phyloP scores from a whole-genome alignment of 2,329 filamentous ascomycete genomes.

The Nemania serpens region DNA sequence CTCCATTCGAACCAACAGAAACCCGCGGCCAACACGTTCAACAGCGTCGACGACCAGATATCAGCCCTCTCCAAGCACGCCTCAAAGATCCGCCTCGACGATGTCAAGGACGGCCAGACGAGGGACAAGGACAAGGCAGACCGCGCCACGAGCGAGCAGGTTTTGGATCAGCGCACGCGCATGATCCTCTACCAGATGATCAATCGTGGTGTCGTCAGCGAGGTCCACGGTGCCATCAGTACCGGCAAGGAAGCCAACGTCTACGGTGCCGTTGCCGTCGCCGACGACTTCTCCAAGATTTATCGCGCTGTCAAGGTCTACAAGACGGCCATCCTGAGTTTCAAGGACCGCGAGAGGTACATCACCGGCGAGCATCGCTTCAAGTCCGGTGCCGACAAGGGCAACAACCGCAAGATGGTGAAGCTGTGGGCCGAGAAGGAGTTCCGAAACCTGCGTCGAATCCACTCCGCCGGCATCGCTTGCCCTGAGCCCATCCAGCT shows the following conservation, averaged over 20 bases:
- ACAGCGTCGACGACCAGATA: conserved; percentile 86
- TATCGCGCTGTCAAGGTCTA: conserved; percentile 97
- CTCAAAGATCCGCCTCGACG: conserved; percentile 80
- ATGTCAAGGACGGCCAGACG: conserved; percentile 57
- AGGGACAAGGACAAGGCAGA: conserved; percentile 86
- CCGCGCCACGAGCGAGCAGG: conserved; percentile 91
- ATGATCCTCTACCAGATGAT: conserved; percentile 97
- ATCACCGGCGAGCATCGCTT: conserved; percentile 95
- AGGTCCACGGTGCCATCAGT: conserved; percentile 92
- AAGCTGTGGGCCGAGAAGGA: conserved; percentile 99
- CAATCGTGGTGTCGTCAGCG: conserved; percentile 84
- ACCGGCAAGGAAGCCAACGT: conserved; percentile 99
- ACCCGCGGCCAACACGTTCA: conserved; percentile 76
- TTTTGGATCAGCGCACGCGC: conserved; percentile 88
- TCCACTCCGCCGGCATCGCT: conserved; percentile 82
- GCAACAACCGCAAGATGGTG: conserved; percentile 95
- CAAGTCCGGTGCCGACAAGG: conserved; percentile 88
- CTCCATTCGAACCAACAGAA: conserved; percentile 77
- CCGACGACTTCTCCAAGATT: conserved; percentile 59
- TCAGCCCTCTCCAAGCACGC: conserved; percentile 84
- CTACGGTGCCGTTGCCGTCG: conserved; percentile 79
- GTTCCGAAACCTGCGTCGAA: conserved; percentile 87
- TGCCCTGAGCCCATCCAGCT: conserved; percentile 89
- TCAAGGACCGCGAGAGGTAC: conserved; percentile 97
- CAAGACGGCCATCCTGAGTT: conserved; percentile 96